phyloP scores from a whole-genome alignment of 495 filamentous ascomycete genomes.

The Tuber indicum region DNA sequence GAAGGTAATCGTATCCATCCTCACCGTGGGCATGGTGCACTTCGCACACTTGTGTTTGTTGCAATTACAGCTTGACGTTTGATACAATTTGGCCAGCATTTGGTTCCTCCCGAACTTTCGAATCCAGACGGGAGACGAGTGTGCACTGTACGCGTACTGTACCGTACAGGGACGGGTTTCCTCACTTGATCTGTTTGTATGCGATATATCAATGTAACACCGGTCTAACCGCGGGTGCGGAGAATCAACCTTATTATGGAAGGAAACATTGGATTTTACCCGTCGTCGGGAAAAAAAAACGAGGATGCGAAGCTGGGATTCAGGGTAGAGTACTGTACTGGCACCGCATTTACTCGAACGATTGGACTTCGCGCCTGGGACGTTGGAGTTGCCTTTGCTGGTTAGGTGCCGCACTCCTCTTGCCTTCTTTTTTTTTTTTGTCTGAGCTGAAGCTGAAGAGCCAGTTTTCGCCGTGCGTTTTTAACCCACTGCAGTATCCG shows the following conservation, averaged over 20 bases:
- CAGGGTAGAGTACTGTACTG: neutral
- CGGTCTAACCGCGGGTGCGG: neutral
- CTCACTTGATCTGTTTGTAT: neutral
- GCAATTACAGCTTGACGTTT: neutral
- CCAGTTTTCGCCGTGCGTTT: no score
- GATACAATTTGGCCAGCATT: neutral
- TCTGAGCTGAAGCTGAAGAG: no score
- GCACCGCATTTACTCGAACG: neutral
- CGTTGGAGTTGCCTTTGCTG: no score
- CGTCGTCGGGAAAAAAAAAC: neutral
- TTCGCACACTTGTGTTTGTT: no score
- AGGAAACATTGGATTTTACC: neutral
- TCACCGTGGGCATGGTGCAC: no score
- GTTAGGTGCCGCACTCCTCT: no score
- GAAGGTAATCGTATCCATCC: no score
- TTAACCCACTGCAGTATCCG: no score
- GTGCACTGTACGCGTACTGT: neutral
- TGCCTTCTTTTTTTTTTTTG: no score
- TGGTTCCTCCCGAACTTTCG: neutral
- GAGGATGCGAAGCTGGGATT: neutral
- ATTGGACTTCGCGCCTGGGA: no score
- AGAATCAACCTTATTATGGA: neutral
- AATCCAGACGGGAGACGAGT: neutral
- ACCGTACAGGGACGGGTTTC: neutral
- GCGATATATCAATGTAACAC: neutral